phyloP scores from a whole-genome alignment of 176 grass and related monocot genomes.

The Olyra latifolia region DNA sequence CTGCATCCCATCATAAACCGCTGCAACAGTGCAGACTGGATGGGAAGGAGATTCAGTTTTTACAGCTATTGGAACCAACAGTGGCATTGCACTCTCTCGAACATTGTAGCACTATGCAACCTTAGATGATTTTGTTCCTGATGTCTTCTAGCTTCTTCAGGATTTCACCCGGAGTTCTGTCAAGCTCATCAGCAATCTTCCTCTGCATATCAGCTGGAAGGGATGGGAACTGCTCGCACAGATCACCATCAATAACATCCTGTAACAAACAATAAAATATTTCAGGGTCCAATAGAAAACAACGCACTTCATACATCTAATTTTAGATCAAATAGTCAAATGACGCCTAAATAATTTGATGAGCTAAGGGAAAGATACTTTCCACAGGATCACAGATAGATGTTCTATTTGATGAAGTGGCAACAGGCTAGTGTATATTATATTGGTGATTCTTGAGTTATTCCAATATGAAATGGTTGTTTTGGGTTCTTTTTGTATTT shows the following conservation, averaged over 20 bases:
- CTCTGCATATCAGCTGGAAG: conserved; percentile 94
- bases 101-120: background rate
- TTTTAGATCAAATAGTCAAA: conserved; percentile 22
- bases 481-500: background rate
- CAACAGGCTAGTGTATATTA: background rate
- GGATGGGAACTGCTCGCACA: conserved; percentile 94
- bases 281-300: conserved; percentile 7
- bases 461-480: background rate
- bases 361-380: background rate
- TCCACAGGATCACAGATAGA: background rate
- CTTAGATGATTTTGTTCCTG: conserved; percentile 95
- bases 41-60: conserved; percentile 1
- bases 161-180: conserved; percentile 92
- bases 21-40: background rate
- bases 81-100: background rate
- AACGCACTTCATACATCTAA: background rate
- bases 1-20: too few relatives aligned
- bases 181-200: conserved; percentile 94
- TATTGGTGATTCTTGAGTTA: background rate
- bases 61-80: conserved; percentile 19
- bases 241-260: conserved; percentile 98
- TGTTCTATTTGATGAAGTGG: background rate
- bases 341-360: background rate
- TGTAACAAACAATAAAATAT: conserved; percentile 39
- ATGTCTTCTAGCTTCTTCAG: conserved; percentile 99